Base-by-base conservation (phyloP, 805 yeast species). In the Ogataea kodamae region DNA sequence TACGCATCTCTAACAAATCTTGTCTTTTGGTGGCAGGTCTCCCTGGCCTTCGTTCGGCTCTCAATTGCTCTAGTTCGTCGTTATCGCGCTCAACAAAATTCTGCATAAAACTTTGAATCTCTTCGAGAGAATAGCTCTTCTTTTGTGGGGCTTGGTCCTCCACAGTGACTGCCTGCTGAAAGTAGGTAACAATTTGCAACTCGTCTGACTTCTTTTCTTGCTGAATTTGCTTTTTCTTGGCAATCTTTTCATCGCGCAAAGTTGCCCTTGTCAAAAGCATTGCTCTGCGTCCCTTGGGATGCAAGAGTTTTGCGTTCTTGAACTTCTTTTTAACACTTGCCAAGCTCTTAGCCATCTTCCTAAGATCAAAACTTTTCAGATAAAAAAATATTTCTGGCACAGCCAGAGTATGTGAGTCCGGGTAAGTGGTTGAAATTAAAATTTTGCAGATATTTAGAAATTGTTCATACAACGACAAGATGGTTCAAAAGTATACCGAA, bases 231-330 rank as follows among this genome's bases (percentile, higher is more conserved):
- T 82, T 84, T 54, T 72, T 76, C 31, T 67, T 67, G 22, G 68
- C 72, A 32, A 90, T 61, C 55, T 83, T 85, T 30, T 68, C 70
- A 43, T 89, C 94, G 58, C 98, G 74, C 27, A 87, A 62, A 2
- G 95, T 76, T n/a, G 97, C 97, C 43, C 92, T 68, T 36, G 80
- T 80, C 32, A 90, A 64, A 55, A 82, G 86, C 59, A 81, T 81
- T 58, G 87, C 82, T 59, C 88, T 90, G 34, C 96, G 73, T 7
- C 97, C 96, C 52, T 80, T 81, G 14, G 95, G 92, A 55, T 90
- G 97, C 46, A 83, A 64, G 22, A 73, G 65, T 24, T 72, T 74
- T 40, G 74, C 64, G 48, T 70, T 70, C 37, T 73, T 64, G 35
- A 78, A 61, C 45, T 70, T 67, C 60, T 80, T 80, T 45, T 73